Percentiles rank a stretch among this genome's conserved stretches.
These are phyloP conservation scores for Aspergillus biplanus DNA, from an alignment of 495 filamentous ascomycete species.

Conservation along the genomic window DNA sequence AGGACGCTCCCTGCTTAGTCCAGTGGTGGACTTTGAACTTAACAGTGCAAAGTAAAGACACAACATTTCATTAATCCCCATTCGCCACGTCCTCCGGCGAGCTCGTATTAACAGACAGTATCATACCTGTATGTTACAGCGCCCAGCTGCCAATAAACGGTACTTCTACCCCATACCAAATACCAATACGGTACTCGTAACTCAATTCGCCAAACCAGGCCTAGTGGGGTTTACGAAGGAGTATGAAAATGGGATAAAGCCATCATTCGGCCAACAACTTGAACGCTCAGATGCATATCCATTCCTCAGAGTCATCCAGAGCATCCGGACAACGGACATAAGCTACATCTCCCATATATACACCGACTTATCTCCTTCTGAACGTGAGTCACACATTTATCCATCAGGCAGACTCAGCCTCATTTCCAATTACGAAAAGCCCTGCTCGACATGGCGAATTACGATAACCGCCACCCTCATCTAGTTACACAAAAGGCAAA, in stretches of 20 bases:
- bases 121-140: neutral
- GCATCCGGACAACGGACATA: neutral
- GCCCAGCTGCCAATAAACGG: neutral
- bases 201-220: neutral
- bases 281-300: too few relatives aligned
- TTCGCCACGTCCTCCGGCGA: neutral
- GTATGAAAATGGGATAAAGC: too few relatives aligned
- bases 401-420: neutral
- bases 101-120: conserved; percentile 9
- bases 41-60: too few relatives aligned
- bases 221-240: too few relatives aligned
- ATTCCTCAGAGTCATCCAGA: too few relatives aligned
- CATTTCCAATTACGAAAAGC: neutral
- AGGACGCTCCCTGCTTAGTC: too few relatives aligned
- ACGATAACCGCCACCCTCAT: neutral
- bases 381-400: neutral
- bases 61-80: neutral
- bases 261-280: too few relatives aligned
- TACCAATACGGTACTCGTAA: conserved; percentile 13
- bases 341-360: neutral
- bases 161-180: conserved; percentile 6
- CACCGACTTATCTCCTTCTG: neutral
- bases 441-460: neutral
- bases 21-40: too few relatives aligned
- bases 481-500: too few relatives aligned